Conservation (phyloP, 73 alveolate genomes). For the Durusdinium trenchii region DNA sequence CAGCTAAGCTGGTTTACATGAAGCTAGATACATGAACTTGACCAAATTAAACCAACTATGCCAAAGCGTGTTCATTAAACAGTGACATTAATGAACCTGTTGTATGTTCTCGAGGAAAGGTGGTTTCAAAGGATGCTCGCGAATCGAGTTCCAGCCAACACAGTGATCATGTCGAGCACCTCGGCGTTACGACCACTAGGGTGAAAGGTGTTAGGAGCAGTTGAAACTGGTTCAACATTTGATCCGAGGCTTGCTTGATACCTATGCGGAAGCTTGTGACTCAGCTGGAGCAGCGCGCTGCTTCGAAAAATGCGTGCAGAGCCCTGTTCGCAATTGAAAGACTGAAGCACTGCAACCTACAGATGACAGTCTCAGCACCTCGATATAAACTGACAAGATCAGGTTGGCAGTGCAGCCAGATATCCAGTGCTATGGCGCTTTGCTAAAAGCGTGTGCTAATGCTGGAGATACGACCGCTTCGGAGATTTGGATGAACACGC, state of each 20-base stretch:
- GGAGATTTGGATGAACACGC: slow-evolving; percentile 52
- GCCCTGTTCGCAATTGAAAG: not conserved
- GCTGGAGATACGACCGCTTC: slow-evolving; percentile 15
- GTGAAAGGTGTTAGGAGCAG: not conserved
- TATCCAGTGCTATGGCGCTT: slow-evolving; percentile 63
- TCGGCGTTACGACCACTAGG: not conserved
- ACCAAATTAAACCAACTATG: not conserved
- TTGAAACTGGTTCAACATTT: too few relatives aligned
- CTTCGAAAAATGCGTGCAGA: not conserved
- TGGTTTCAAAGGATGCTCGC: slow-evolving; percentile 50
- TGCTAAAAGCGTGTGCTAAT: slow-evolving; percentile 71
- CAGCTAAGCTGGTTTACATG: not conserved
- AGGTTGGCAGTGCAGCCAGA: slow-evolving; percentile 56
- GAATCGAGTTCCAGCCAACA: not conserved
- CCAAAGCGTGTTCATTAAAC: not conserved
- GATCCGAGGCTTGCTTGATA: slow-evolving; percentile 60
- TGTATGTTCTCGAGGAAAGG: slow-evolving; percentile 8
- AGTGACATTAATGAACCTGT: not conserved
- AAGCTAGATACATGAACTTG: not conserved
- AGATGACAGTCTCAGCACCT: not conserved
- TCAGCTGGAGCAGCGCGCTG: slow-evolving; percentile 17
- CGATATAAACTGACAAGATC: not conserved
- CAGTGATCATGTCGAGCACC: slow-evolving; percentile 4
- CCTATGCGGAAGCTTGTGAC: slow-evolving; percentile 47
- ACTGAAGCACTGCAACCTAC: not conserved